Base-by-base conservation (phyloP, 108 stramenopile genomes). In the Skeletonema marinoi region DNA sequence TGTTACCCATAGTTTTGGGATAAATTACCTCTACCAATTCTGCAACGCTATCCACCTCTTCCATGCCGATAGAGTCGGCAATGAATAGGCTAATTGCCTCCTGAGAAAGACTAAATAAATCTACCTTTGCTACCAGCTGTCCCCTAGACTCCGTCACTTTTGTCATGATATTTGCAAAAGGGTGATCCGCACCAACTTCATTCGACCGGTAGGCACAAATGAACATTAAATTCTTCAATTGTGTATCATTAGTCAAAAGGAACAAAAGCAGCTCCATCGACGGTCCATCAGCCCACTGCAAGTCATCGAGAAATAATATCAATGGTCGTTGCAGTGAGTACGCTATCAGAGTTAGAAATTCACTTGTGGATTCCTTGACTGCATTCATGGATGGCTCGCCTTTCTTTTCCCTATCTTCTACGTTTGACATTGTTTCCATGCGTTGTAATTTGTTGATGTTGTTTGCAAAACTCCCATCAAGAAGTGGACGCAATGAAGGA, bases 1-100 rank as follows among this genome's bases (percentile, higher is more conserved):
- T 68, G 48, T 84, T 84, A 10, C 83, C 83, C 66, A 80, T 68
- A 0, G 83, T 84, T 36, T 74, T 75, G 58, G 58, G 41, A 38
- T 63, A 84, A 14, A 84, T 75, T 1, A 71, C 74, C 32, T 79
- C 33, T 29, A 73, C 33, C n/a, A 83, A 39, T 36, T 38, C 46
- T 21, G 33, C 41, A 33, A 70, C 74, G 0, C 29, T 44, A 60
- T 69, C 73, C 4, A 33, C 29, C 2, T 58, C 65, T 31, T 60
- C 33, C 38, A 71, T 38, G 21, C 71, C 12, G 25, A 44, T 30
- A 3, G 31, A 60, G 60, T 60, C 66, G n/a, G 66, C 66, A 16
- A 67, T 67, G 66, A 67, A 67, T 7, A 50, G 66, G n/a, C 13
- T 13, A 14, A 60, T 60, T 13, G 60, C 60, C 6, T 63, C 48